Conservation (phyloP, 495 filamentous ascomycete genomes). For the Hypoxylon perforatum region DNA sequence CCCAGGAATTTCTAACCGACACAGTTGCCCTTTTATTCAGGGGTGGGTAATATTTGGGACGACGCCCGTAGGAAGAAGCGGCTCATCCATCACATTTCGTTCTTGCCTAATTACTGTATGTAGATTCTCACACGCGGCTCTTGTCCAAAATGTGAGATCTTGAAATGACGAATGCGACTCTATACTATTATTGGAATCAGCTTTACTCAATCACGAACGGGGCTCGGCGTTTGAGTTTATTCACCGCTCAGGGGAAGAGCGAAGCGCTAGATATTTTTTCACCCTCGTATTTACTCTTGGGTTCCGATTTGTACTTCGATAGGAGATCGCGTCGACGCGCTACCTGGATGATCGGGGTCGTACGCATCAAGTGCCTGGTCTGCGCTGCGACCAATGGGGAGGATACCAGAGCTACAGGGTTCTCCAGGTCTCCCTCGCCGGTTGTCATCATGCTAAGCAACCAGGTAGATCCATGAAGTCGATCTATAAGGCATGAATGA, state of each 20-base stretch:
- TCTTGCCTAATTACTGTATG: constrained; percentile 14
- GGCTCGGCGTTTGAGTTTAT: constrained; percentile 1
- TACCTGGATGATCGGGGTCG: neutral
- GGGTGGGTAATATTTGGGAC: constrained; percentile 7
- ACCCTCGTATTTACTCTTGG: neutral
- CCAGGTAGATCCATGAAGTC: constrained; percentile 25
- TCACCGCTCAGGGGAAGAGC: constrained; percentile 17
- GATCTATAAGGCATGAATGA: constrained; percentile 29
- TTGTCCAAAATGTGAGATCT: constrained; percentile 20
- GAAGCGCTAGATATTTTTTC: neutral
- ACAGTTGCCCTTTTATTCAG: constrained; percentile 13
- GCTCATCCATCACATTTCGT: constrained; percentile 15
- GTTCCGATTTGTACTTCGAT: neutral
- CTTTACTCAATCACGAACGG: neutral
- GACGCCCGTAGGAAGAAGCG: constrained; percentile 26
- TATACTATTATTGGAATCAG: constrained; percentile 29
- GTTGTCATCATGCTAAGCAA: constrained; percentile 19
- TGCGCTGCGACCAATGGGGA: constrained; percentile 9
- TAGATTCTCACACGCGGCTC: constrained; percentile 22
- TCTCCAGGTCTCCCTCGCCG: constrained; percentile 14
- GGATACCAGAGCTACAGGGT: constrained; percentile 16
- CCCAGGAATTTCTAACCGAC: constrained; percentile 10
- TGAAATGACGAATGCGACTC: constrained; percentile 25
- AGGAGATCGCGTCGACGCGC: neutral
- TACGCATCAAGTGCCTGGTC: neutral